Base-by-base conservation (phyloP, 768 basidiomycete genomes). In the Leccinum aurantiacum region DNA sequence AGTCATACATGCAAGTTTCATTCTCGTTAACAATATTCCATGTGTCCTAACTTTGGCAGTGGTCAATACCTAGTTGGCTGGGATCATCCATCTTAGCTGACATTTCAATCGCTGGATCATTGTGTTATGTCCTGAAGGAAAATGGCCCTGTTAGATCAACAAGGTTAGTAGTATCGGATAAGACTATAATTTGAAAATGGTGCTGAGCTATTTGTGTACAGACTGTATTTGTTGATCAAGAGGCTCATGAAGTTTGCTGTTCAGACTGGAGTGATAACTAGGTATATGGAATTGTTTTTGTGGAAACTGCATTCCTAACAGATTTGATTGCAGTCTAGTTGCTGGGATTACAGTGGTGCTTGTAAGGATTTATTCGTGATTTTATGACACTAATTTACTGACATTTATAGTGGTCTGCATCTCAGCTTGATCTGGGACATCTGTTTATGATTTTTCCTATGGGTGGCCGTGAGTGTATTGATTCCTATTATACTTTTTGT, bases 201-300 rank as follows among this genome's bases (percentile, higher is more conserved):
- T 31, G 17, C 31, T 35, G 6, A 57, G 11, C 22, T 7, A 37
- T 25, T 17, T 3, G 27, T 52, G 0, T 24, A 3, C 49, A 72
- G 71, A 22, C 52, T 69, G 10, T 41, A 35, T 2, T 37, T 65
- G 33, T 50, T 65, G 41, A 41, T 74, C 37, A 29, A 56, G 35
- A 69, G 25, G 19, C 49, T 72, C 0, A 47, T 33, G 53, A 69
- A 10, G 3, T 67, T 72, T 58, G 61, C 29, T 11, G 60, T 67
- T 19, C 73, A 72, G 22, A 72, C 73, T 62, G 71, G 71, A 6
- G 31, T 69, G 1, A 56, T 71, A 38, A 72, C 73, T 10, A 51
- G 69, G 71, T 61, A 52, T 57, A 52, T 52, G 19, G 1, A 9
- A 48, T 52, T 54, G 2, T 14, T 55, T 44, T 53, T 7, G 24